Percentiles rank a stretch among this genome's conserved stretches.
phyloP scores from a whole-genome alignment of 1,284 basidiomycete genomes.

The Pterulicium gracile region DNA sequence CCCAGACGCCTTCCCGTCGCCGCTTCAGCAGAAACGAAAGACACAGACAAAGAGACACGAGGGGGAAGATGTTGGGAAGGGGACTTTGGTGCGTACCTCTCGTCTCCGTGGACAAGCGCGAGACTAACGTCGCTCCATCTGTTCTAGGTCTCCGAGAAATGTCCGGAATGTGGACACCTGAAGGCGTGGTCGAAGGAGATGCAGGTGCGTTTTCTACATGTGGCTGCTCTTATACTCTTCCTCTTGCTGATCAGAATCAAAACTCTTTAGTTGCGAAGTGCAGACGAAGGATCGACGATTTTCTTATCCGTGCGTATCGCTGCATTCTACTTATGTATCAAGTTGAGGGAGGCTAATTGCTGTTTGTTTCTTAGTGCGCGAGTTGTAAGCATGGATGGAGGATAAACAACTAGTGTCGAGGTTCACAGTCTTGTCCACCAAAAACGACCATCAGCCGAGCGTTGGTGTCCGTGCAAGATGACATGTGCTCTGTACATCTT shows the following conservation, averaged over 20 bases:
- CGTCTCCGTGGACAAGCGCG: not conserved
- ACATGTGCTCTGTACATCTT: too few species aligned
- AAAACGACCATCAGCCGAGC: not conserved
- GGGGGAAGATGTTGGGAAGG: slow-evolving; percentile 45
- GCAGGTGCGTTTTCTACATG: slow-evolving; percentile 40
- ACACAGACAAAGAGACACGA: slow-evolving; percentile 82
- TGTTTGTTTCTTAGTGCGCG: slow-evolving; percentile 37
- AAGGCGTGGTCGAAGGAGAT: slow-evolving; percentile 72
- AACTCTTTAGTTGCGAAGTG: slow-evolving; percentile 63
- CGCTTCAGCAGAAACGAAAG: slow-evolving; percentile 80
- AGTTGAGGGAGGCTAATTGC: slow-evolving; percentile 2
- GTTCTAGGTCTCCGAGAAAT: slow-evolving; percentile 83
- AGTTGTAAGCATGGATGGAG: slow-evolving; percentile 70
- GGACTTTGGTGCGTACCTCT: slow-evolving; percentile 49
- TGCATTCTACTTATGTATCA: slow-evolving; percentile 6
- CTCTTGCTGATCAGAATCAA: slow-evolving; percentile 11
- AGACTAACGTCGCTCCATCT: not conserved
- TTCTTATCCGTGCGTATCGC: slow-evolving; percentile 53
- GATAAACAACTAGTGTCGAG: slow-evolving; percentile 49
- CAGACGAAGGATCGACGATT: slow-evolving; percentile 86
- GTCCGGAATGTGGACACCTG: slow-evolving; percentile 80
- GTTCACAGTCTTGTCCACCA: not conserved
- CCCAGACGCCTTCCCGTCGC: slow-evolving; percentile 89
- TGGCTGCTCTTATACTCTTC: slow-evolving; percentile 4
- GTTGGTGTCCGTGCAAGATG: too few species aligned